phyloP scores from a whole-genome alignment of 768 basidiomycete species.

The Russula emetica region DNA sequence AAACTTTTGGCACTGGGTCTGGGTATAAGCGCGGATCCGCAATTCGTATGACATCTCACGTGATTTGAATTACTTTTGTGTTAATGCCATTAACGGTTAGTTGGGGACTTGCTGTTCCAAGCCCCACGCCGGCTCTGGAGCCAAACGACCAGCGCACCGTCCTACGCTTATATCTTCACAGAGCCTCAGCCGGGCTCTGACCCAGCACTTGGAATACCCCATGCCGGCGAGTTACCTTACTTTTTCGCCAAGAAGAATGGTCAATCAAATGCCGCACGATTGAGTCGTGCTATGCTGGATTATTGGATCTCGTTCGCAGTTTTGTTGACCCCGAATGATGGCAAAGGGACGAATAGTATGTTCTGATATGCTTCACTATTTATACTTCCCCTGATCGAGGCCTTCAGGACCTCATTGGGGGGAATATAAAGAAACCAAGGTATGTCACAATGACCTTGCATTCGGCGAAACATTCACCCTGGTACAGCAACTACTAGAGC shows the following conservation, averaged over 20 bases:
- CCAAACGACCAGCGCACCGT: conserved; percentile 38
- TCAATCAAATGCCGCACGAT: conserved; percentile 4
- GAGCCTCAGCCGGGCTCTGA: conserved; percentile 33
- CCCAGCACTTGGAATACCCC: conserved; percentile 24
- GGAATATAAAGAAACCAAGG: conserved; percentile 7
- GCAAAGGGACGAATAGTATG: conserved; percentile 37
- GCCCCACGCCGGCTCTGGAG: conserved; percentile 40
- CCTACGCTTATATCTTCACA: conserved; percentile 44
- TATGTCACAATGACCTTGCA: neutral
- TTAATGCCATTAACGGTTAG: conserved; percentile 19
- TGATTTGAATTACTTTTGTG: neutral
- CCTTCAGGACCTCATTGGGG: conserved; percentile 6
- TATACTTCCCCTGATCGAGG: neutral
- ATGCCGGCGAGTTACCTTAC: conserved; percentile 29
- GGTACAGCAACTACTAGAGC: conserved; percentile 15
- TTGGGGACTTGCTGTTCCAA: conserved; percentile 41
- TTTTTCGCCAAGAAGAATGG: conserved; percentile 23
- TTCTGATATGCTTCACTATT: neutral
- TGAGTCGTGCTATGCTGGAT: conserved; percentile 40
- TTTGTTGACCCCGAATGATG: conserved; percentile 44
- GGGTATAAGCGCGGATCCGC: conserved; percentile 41
- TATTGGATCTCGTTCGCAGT: conserved; percentile 48
- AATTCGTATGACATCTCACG: conserved; percentile 26
- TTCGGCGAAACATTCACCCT: neutral
- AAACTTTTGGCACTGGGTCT: conserved; percentile 42